A percentile compares a stretch with the other conserved stretches of the same genome.
Conservation (phyloP, 2,329 filamentous ascomycete genomes). For the Amesomyces nigricolor region DNA sequence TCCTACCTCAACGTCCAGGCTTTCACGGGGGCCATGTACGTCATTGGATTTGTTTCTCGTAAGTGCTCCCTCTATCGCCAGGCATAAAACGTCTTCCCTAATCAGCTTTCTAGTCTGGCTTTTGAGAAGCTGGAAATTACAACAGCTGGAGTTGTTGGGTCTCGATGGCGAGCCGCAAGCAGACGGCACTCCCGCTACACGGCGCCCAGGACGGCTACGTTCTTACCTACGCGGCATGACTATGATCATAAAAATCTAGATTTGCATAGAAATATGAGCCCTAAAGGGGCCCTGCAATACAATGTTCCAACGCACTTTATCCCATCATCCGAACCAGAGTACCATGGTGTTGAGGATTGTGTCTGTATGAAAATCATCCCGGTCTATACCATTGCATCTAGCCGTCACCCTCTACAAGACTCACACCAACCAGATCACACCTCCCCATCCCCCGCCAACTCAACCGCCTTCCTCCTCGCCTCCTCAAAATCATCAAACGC, state of each 20-base stretch:
- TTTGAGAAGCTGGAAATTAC: conserved; percentile 40
- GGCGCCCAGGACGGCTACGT: not conserved
- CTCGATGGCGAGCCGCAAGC: conserved; percentile 29
- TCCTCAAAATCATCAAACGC: conserved; percentile 72
- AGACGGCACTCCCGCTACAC: conserved; percentile 21
- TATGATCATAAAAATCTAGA: conserved; percentile 20
- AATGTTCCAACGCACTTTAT: no score
- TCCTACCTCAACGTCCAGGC: conserved; percentile 51
- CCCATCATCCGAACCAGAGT: no score
- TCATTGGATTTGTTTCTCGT: conserved; percentile 47
- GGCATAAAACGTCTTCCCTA: not conserved
- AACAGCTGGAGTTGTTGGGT: conserved; percentile 32
- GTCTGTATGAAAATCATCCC: no score
- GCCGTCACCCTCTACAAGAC: not conserved
- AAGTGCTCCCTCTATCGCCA: conserved; percentile 15
- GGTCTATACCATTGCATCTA: not conserved
- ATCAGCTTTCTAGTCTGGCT: conserved; percentile 32
- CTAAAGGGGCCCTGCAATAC: no score
- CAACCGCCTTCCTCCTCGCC: conserved; percentile 61
- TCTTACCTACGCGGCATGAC: conserved; percentile 21
- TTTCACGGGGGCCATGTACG: conserved; percentile 57
- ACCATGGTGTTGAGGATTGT: no score
- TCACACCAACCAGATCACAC: not conserved
- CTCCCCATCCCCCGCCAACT: conserved; percentile 33
- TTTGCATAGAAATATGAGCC: not conserved